phyloP scores from a whole-genome alignment of 75 land plant genomes.

The Adiantum capillusveneris region DNA sequence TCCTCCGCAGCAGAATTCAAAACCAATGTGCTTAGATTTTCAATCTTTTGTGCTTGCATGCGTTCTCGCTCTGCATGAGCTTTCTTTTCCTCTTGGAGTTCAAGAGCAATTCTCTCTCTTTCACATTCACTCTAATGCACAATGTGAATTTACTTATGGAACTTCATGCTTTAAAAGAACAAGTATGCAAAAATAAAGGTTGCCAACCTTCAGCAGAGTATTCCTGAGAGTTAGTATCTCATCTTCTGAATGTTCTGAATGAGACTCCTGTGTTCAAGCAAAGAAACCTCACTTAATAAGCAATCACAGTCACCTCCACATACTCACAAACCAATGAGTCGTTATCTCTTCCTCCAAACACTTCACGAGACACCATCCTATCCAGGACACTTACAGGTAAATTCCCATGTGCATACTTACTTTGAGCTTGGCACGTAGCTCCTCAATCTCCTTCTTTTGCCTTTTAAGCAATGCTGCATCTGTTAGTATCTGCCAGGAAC shows the following conservation, averaged over 20 bases:
- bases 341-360: too few species aligned
- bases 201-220: conserved; percentile 65
- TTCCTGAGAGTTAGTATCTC: conserved; percentile 83
- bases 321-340: too few species aligned
- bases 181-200: not conserved
- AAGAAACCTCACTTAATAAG: too few species aligned
- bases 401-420: conserved; percentile 12
- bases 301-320: too few species aligned
- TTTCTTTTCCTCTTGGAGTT: conserved; percentile 84
- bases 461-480: conserved; percentile 98
- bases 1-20: conserved; percentile 73
- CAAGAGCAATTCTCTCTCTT: conserved; percentile 83
- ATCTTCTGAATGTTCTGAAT: conserved; percentile 79
- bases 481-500: conserved; percentile 61
- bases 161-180: not conserved
- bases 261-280: conserved; percentile 75
- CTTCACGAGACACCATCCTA: too few species aligned
- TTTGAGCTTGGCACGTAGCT: conserved; percentile 78
- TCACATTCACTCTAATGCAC: conserved; percentile 72
- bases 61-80: conserved; percentile 72
- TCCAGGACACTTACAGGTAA: too few species aligned
- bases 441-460: conserved; percentile 97
- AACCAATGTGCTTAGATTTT: conserved; percentile 84
- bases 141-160: not conserved
- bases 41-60: conserved; percentile 75